Percentiles rank a stretch among this genome's conserved stretches.
Evolutionary conservation across 148 eudicot genomes (phyloP).

Genomic region (Polygonum aviculare): DNA sequence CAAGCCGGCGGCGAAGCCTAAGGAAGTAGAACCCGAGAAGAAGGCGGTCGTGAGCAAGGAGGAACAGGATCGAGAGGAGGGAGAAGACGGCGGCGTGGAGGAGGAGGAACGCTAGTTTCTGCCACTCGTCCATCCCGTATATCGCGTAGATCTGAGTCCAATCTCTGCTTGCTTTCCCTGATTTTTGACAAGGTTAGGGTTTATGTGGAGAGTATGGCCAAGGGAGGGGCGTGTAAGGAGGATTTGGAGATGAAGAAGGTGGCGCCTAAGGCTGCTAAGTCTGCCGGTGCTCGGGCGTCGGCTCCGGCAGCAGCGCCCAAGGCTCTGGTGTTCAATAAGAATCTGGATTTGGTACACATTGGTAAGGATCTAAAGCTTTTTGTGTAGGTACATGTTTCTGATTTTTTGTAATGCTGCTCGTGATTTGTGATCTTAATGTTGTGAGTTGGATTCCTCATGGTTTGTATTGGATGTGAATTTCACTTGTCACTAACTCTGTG

Average conservation of each 20-base stretch:
- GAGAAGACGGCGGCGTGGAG: conserved; percentile 25
- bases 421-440: neutral
- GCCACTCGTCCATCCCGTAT: conserved; percentile 86
- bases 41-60: no score
- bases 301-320: no score
- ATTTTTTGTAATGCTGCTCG: neutral
- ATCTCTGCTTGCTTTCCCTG: conserved; percentile 58
- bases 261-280: conserved; percentile 20
- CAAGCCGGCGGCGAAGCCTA: no score
- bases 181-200: conserved; percentile 59
- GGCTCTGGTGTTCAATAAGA: conserved; percentile 32
- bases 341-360: conserved; percentile 80
- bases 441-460: neutral
- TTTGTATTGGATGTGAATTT: neutral
- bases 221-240: conserved; percentile 80
- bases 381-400: conserved; percentile 27
- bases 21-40: no score
- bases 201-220: conserved; percentile 71
- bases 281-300: conserved; percentile 7
- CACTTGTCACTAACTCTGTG: neutral
- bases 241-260: conserved; percentile 62
- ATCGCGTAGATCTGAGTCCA: conserved; percentile 94
- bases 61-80: conserved; percentile 37
- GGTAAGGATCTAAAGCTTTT: conserved; percentile 48
- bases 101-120: conserved; percentile 54